Evolutionary conservation across 2,329 filamentous ascomycete genomes (phyloP).

Genomic region (Verticillium longisporum): DNA sequence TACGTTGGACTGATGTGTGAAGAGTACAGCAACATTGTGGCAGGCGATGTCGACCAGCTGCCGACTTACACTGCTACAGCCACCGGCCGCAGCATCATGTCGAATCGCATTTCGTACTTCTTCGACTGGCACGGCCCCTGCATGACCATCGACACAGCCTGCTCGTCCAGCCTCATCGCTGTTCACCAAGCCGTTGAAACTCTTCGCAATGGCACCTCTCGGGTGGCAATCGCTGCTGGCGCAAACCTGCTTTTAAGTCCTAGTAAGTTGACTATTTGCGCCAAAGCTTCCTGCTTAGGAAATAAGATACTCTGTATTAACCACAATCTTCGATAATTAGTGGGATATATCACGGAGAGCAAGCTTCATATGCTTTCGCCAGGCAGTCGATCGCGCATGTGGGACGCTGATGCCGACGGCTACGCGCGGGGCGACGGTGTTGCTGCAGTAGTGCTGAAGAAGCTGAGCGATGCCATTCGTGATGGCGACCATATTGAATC

Average conservation of each 20-base stretch:
- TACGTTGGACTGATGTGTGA: conserved; percentile 16
- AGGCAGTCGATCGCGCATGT: conserved; percentile 27
- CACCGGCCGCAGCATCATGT: conserved; percentile 23
- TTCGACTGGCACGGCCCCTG: conserved; percentile 31
- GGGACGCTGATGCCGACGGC: conserved; percentile 37
- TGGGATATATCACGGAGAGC: not conserved
- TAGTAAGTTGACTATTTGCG: conserved; percentile 1
- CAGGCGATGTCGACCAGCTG: conserved; percentile 17
- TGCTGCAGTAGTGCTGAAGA: conserved; percentile 38
- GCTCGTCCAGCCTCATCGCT: conserved; percentile 34
- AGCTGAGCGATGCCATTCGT: conserved; percentile 31
- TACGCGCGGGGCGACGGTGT: conserved; percentile 48
- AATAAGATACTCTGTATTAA: conserved; percentile 10
- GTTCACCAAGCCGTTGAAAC: conserved; percentile 32
- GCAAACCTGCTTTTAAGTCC: conserved; percentile 17
- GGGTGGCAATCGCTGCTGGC: conserved; percentile 22
- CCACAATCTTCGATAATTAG: not conserved
- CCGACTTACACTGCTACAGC: conserved; percentile 25
- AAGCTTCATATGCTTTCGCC: conserved; percentile 27
- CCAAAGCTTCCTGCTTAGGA: too few relatives aligned
- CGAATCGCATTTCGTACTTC: conserved; percentile 33
- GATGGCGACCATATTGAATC: conserved; percentile 18
- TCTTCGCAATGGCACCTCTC: conserved; percentile 24
- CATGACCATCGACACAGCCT: conserved; percentile 38
- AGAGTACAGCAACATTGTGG: conserved; percentile 20